A percentile compares a stretch with the other conserved stretches of the same genome.
Conservation (phyloP, 768 basidiomycete genomes). For the Coprinopsis sp. region DNA sequence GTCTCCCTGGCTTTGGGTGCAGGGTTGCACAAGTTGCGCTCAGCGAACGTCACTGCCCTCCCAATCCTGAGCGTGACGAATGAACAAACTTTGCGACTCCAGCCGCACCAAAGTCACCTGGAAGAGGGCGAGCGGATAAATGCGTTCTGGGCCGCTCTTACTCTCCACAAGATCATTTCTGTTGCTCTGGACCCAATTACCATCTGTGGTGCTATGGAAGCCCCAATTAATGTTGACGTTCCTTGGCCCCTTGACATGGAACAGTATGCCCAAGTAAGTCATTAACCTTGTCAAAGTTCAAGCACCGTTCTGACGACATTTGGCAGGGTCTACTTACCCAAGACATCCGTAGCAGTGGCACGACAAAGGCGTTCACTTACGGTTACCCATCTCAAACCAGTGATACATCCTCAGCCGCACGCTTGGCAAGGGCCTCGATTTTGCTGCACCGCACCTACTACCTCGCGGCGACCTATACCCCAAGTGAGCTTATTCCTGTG, state of each 20-base stretch:
- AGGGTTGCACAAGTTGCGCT: conserved; percentile 44
- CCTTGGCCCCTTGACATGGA: conserved; percentile 48
- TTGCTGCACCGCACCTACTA: conserved; percentile 56
- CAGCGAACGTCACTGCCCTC: conserved; percentile 31
- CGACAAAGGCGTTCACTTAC: conserved; percentile 45
- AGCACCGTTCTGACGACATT: conserved; percentile 10
- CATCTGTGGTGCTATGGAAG: conserved; percentile 52
- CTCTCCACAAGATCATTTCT: conserved; percentile 53
- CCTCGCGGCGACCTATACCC: conserved; percentile 44
- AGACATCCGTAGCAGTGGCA: conserved; percentile 42
- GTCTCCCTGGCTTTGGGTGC: conserved; percentile 44
- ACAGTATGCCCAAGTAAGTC: conserved; percentile 33
- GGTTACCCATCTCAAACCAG: conserved; percentile 27
- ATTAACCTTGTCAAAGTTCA: neutral
- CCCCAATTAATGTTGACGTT: conserved; percentile 45
- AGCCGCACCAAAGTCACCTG: conserved; percentile 37
- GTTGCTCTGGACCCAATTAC: conserved; percentile 49
- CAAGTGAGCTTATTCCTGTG: conserved; percentile 27
- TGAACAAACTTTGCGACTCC: conserved; percentile 39
- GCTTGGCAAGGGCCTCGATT: conserved; percentile 51
- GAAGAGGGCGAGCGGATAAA: conserved; percentile 66
- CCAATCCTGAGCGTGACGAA: conserved; percentile 34
- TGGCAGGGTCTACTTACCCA: conserved; percentile 40
- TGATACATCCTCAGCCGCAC: conserved; percentile 34
- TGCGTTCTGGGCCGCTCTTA: conserved; percentile 60